Percentiles rank a stretch among this genome's conserved stretches.
Conservation (phyloP, 148 eudicot genomes). For the Rhododendron williamsianum region DNA sequence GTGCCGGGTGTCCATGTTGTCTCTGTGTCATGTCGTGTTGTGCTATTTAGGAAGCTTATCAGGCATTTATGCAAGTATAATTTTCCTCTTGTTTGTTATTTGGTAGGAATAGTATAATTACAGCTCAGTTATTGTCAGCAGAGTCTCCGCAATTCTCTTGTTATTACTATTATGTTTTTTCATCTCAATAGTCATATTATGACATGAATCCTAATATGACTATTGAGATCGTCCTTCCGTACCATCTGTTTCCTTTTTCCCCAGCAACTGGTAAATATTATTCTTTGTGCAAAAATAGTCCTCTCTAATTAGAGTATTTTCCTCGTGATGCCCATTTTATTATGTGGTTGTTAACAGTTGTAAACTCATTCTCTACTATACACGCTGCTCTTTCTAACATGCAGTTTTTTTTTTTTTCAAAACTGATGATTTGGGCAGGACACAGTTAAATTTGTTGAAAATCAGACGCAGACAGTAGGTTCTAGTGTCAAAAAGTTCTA, state of each 20-base stretch:
- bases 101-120: background rate
- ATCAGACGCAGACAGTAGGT: conserved; percentile 71
- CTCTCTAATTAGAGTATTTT: background rate
- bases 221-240: background rate
- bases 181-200: too few species aligned
- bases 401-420: background rate
- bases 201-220: too few species aligned
- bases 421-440: conserved; percentile 41
- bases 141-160: background rate
- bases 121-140: background rate
- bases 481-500: conserved; percentile 71
- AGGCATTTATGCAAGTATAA: background rate
- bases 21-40: background rate
- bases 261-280: background rate
- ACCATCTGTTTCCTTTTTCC: background rate
- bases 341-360: background rate
- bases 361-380: background rate
- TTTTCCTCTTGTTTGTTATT: background rate
- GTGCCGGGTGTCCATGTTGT: background rate
- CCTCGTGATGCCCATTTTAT: background rate
- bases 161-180: background rate
- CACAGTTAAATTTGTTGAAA: conserved; percentile 62
- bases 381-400: background rate
- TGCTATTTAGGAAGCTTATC: background rate
- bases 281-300: background rate